Evolutionary conservation across 2,329 filamentous ascomycete species (phyloP).

Genomic region (Blastomyces gilchristii): DNA sequence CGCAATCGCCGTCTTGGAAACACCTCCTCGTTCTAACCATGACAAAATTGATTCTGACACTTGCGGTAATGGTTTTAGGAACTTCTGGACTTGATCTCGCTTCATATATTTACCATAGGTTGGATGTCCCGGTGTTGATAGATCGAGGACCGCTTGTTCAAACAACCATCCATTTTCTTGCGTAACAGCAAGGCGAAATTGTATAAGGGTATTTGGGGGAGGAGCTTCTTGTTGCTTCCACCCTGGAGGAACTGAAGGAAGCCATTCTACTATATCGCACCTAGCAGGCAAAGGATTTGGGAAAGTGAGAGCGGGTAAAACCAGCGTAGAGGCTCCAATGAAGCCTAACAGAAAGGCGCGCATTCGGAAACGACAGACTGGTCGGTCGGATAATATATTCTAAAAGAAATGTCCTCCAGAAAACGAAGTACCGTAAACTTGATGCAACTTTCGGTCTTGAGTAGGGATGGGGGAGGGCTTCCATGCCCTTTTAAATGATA

Average conservation of each 20-base stretch:
- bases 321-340: neutral
- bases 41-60: conserved; percentile 41
- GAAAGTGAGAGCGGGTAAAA: neutral
- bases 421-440: neutral
- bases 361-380: neutral
- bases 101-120: conserved; percentile 54
- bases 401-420: neutral
- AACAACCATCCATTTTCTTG: conserved; percentile 43
- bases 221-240: conserved; percentile 25
- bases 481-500: neutral
- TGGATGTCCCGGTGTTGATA: conserved; percentile 50
- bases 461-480: neutral
- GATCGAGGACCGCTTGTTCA: conserved; percentile 49
- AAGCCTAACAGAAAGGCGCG: neutral
- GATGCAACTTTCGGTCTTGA: neutral
- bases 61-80: conserved; percentile 43
- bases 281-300: neutral
- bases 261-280: conserved; percentile 23
- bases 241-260: conserved; percentile 24
- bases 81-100: conserved; percentile 47
- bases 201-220: conserved; percentile 32
- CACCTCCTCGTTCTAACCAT: conserved; percentile 47
- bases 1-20: conserved; percentile 38
- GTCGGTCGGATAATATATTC: neutral
- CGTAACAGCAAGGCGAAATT: conserved; percentile 41